Percentiles rank a stretch among this genome's conserved stretches.
These are phyloP conservation scores for Cytospora chrysosperma DNA, from an alignment of 2,329 filamentous ascomycete species.

Conservation along the genomic window DNA sequence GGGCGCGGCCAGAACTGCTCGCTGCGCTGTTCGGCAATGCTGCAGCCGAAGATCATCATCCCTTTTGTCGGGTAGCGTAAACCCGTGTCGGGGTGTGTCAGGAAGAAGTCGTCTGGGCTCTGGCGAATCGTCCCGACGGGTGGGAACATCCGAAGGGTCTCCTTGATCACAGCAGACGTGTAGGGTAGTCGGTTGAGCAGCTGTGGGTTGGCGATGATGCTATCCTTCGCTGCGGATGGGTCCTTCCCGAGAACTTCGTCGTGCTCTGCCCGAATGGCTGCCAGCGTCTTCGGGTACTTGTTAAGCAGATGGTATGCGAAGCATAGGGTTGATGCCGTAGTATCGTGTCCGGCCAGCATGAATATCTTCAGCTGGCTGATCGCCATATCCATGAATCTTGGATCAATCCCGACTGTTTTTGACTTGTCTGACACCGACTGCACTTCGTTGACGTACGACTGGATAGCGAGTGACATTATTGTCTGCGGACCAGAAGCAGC, in stretches of 20 bases:
- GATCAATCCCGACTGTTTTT: conserved; percentile 4
- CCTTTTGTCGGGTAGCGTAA: conserved; percentile 38
- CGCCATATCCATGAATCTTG: conserved; percentile 8
- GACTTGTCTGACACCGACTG: conserved; percentile 1
- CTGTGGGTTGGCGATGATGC: conserved; percentile 40
- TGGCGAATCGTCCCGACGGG: conserved; percentile 43
- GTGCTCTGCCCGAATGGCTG: conserved; percentile 32
- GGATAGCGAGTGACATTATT: conserved; percentile 32
- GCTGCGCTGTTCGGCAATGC: conserved; percentile 32
- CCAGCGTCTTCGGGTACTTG: conserved; percentile 28
- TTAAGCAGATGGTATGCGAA: conserved; percentile 24
- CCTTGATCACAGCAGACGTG: conserved; percentile 54
- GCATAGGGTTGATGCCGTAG: conserved; percentile 19
- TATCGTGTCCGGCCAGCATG: conserved; percentile 28
- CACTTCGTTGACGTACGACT: conserved; percentile 28
- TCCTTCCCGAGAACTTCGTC: conserved; percentile 30
- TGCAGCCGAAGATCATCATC: conserved; percentile 28
- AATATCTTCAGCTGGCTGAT: conserved; percentile 31
- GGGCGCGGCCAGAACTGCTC: conserved; percentile 39
- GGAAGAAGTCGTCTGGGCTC: conserved; percentile 32
- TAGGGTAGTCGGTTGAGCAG: conserved; percentile 51
- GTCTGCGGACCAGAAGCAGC: conserved; percentile 28
- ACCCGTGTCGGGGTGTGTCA: conserved; percentile 37
- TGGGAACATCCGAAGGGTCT: conserved; percentile 52
- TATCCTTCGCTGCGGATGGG: conserved; percentile 34